phyloP scores from a whole-genome alignment of 139 green algal genomes.

The Coccomyxa sp. region DNA sequence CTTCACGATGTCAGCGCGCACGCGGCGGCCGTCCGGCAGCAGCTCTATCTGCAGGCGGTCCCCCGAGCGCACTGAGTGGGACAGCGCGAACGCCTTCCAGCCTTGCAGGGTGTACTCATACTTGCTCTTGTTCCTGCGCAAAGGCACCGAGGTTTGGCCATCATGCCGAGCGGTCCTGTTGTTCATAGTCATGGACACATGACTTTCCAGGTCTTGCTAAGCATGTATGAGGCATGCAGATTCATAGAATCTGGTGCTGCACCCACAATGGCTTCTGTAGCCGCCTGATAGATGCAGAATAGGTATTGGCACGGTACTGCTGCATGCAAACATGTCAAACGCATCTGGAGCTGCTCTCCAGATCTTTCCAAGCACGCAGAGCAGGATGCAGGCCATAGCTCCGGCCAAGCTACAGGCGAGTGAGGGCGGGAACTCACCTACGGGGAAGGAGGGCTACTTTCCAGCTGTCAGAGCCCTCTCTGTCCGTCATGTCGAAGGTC shows the following conservation, averaged over 20 bases:
- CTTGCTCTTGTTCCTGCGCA: constrained; percentile 39
- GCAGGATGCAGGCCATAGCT: not conserved
- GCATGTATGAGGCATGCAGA: too few relatives aligned
- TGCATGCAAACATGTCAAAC: not conserved
- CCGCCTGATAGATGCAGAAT: too few relatives aligned
- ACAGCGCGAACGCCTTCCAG: constrained; percentile 3
- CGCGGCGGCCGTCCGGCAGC: not conserved
- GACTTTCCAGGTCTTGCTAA: not conserved
- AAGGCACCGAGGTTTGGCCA: not conserved
- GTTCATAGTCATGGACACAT: not conserved
- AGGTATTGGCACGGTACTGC: too few relatives aligned
- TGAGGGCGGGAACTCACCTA: not conserved
- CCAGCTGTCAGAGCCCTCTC: constrained; percentile 11
- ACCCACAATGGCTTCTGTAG: too few relatives aligned
- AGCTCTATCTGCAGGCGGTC: constrained; percentile 18
- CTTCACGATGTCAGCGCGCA: not conserved
- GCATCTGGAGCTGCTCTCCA: too few relatives aligned
- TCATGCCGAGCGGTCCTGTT: not conserved
- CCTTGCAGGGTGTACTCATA: constrained; percentile 42
- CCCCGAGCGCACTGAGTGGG: not conserved
- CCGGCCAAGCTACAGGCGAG: too few relatives aligned
- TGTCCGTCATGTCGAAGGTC: constrained; percentile 24
- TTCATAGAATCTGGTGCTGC: too few relatives aligned
- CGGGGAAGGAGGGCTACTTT: constrained; percentile 25
- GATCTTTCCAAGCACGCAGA: not conserved